Percentiles rank a stretch among this genome's conserved stretches.
Evolutionary conservation across 1,284 basidiomycete genomes (phyloP).

Genomic region (Neonothopanus nambi): DNA sequence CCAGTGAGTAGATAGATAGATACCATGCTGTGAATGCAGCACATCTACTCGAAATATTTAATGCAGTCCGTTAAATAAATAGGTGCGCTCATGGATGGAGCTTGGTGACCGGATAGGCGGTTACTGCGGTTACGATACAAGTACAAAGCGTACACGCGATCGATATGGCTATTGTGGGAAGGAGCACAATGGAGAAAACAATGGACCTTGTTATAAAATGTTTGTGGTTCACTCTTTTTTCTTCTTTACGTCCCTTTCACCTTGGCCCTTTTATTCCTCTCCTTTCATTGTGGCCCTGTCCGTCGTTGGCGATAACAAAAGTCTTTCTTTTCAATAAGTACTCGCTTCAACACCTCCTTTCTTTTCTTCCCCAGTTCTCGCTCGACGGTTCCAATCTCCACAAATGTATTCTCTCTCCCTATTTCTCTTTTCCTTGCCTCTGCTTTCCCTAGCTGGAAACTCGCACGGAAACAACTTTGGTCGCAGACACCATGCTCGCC

Average conservation of each 20-base stretch:
- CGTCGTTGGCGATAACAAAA: neutral
- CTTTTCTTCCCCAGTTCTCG: neutral
- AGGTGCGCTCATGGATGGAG: no score
- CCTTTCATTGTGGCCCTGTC: neutral
- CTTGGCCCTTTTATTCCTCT: neutral
- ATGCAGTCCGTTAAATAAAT: no score
- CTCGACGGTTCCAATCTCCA: neutral
- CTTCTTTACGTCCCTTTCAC: neutral
- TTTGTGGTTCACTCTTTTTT: no score
- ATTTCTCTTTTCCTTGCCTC: constrained; percentile 10
- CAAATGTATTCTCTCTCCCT: constrained; percentile 7
- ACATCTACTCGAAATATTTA: no score
- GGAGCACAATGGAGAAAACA: no score
- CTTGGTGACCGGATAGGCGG: no score
- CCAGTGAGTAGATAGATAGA: no score
- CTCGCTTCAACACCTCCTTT: constrained; percentile 1
- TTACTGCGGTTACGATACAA: no score
- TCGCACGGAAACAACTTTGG: neutral
- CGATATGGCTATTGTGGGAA: no score
- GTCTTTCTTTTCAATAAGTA: neutral
- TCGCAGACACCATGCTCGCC: constrained; percentile 7
- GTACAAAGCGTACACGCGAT: no score
- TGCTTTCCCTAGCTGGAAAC: constrained; percentile 5
- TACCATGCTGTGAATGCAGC: no score
- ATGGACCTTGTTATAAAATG: no score